Base-by-base conservation (phyloP, 192 early-diverging fungal genomes). In the Bifiguratus adelaidae region DNA sequence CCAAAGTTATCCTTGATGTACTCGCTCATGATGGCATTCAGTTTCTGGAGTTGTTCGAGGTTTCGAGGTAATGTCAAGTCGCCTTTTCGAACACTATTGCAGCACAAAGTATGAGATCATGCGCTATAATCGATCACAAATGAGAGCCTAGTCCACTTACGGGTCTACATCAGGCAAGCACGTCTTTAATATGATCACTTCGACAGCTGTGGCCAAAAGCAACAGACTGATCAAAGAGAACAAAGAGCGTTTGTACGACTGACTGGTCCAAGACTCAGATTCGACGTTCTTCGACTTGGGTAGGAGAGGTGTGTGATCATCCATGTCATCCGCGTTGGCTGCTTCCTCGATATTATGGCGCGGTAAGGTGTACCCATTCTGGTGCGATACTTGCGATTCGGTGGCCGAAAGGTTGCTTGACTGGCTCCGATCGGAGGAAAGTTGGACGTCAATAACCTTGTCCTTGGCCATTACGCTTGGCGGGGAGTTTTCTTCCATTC, bases 1-100 rank as follows among this genome's bases (percentile, higher is more conserved):
- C 50, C 61, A 50, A 72, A 72, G 36, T 72, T 67, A 38, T 68
- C 45, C 20, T 70, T 62, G 41, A 78, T 74, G 28, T 72, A 78
- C 9, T 58, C 51, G 35, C 43, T 48, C 21, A 78, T 38, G 11
- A 74, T 55, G 21, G 60, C 60, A 50, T 74, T 70, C 30, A 78
- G 36, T 13, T 41, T 46, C 28, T 56, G 60, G 13, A 78, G 50
- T 30, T 78, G 69, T 20, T 72, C 58, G n/a, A 78, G 27, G 16
- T 63, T 64, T 23, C 54, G 63, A 27, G 76, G 76, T 8, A 78
- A 61, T 28, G 67, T 68, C 24, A 74, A 11, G 18, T 55, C 55
- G 18, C 70, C 60, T 9, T 59, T 52, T 8, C 74, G 61, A 23
- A 67, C 59, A 9, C 76, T 78, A 60, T 19, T 32, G 26, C 26